phyloP scores from a whole-genome alignment of 805 yeast genomes.

The Ogataea ganodermae region DNA sequence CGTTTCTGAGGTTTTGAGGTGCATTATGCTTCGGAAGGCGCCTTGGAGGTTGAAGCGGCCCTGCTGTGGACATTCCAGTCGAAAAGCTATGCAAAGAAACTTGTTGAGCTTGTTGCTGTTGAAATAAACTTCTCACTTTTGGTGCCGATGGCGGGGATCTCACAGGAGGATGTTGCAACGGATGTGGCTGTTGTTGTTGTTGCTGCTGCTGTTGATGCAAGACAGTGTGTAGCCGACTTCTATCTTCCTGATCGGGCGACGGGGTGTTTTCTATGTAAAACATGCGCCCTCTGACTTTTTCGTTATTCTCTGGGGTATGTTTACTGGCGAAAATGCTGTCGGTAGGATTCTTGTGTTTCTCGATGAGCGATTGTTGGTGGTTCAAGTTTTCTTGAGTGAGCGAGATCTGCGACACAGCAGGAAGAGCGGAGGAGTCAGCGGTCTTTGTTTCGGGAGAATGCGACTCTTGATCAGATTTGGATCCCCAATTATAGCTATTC shows the following conservation, averaged over 20 bases:
- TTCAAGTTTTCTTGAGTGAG: conserved; percentile 20
- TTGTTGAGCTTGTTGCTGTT: conserved; percentile 15
- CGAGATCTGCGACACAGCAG: conserved; percentile 15
- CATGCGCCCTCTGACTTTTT: conserved; percentile 25
- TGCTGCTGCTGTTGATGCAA: conserved; percentile 8
- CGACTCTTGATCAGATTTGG: neutral
- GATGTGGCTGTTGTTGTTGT: conserved; percentile 3
- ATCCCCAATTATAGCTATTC: neutral
- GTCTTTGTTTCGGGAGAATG: neutral
- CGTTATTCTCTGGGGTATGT: conserved; percentile 1
- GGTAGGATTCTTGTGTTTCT: neutral
- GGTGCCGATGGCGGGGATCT: conserved; percentile 17
- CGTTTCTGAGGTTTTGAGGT: neutral
- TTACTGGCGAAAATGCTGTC: neutral
- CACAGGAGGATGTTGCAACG: neutral
- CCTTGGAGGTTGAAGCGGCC: conserved; percentile 6
- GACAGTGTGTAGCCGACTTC: neutral
- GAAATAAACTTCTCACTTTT: conserved; percentile 15
- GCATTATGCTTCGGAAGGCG: neutral
- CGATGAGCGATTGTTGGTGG: conserved; percentile 19
- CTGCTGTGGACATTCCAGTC: neutral
- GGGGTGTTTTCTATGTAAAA: conserved; percentile 37
- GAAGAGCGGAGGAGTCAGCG: conserved; percentile 6
- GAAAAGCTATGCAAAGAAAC: neutral
- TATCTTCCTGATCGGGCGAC: conserved; percentile 27